phyloP scores from a whole-genome alignment of 169 alveolate genomes.

The Plasmodium billcollinsi region DNA sequence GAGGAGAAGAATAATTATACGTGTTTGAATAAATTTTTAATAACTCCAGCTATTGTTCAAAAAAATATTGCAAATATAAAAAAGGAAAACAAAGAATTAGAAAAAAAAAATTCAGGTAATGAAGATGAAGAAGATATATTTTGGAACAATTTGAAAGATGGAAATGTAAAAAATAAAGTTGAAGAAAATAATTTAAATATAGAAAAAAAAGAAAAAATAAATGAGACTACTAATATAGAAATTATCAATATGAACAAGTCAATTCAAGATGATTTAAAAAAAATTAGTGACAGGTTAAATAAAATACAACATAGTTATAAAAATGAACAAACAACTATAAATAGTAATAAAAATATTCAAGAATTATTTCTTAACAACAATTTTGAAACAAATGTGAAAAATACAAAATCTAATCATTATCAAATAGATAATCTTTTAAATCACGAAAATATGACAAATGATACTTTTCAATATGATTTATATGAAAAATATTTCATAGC shows the following conservation, averaged over 20 bases:
- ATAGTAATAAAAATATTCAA: not conserved
- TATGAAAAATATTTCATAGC: conserved; percentile 72
- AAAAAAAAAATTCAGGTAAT: conserved; percentile 2
- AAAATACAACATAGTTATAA: conserved; percentile 49
- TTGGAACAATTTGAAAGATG: conserved; percentile 9
- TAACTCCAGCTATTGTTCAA: conserved; percentile 67
- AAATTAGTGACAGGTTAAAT: conserved; percentile 60
- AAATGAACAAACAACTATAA: not conserved
- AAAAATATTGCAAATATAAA: conserved; percentile 72
- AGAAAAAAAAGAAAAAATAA: not conserved
- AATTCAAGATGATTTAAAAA: conserved; percentile 73
- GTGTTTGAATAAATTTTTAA: conserved; percentile 61
- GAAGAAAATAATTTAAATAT: not conserved
- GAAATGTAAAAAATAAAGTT: conserved; percentile 1
- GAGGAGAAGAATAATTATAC: conserved; percentile 26
- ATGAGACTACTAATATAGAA: conserved; percentile 25
- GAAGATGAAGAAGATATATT: not conserved
- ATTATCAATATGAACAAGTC: conserved; percentile 58
- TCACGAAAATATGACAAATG: not conserved
- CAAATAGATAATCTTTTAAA: not conserved
- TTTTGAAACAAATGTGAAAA: conserved; percentile 18
- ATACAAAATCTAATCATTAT: not conserved
- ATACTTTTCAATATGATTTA: conserved; percentile 21
- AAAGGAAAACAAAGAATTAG: conserved; percentile 29
- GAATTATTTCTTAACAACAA: conserved; percentile 9